Conservation (phyloP, 1,284 basidiomycete genomes). For the Thelephora terrestris region DNA sequence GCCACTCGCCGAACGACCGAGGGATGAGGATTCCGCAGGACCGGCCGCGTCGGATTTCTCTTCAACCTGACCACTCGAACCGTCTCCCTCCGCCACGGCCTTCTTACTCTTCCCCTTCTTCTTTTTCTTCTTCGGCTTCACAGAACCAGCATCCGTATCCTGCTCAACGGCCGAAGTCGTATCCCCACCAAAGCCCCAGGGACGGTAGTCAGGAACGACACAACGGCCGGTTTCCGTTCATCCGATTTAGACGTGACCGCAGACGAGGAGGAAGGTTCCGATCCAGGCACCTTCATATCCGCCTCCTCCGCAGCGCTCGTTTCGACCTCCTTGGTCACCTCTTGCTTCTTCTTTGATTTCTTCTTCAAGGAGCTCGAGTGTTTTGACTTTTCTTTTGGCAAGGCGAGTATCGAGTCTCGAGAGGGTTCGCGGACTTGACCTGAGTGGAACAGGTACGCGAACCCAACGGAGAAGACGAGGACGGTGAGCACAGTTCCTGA, state of each 20-base stretch:
- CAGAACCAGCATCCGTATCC: slow-evolving; percentile 14
- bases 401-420: slow-evolving; percentile 7
- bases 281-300: slow-evolving; percentile 8
- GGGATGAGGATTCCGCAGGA: slow-evolving; percentile 19
- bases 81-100: slow-evolving; percentile 7
- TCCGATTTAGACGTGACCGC: slow-evolving; percentile 2
- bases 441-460: slow-evolving; percentile 30
- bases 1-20: slow-evolving; percentile 11
- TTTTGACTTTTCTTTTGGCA: not conserved
- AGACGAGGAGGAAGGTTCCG: slow-evolving; percentile 8
- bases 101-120: slow-evolving; percentile 27
- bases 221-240: slow-evolving; percentile 20
- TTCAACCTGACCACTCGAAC: slow-evolving; percentile 12
- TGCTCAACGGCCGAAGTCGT: slow-evolving; percentile 11
- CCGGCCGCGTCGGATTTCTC: slow-evolving; percentile 23
- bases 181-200: slow-evolving; percentile 33
- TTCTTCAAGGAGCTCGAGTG: slow-evolving; percentile 6
- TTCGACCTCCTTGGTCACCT: slow-evolving; percentile 34
- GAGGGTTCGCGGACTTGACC: slow-evolving; percentile 13
- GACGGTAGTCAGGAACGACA: slow-evolving; percentile 31
- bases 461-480: slow-evolving; percentile 32
- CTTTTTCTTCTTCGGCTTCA: slow-evolving; percentile 35
- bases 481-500: slow-evolving; percentile 29
- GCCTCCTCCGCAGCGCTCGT: slow-evolving; percentile 11
- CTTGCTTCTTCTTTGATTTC: slow-evolving; percentile 23